Base-by-base conservation (phyloP, 768 basidiomycete species). In the Leucocoprinus leucothites region DNA sequence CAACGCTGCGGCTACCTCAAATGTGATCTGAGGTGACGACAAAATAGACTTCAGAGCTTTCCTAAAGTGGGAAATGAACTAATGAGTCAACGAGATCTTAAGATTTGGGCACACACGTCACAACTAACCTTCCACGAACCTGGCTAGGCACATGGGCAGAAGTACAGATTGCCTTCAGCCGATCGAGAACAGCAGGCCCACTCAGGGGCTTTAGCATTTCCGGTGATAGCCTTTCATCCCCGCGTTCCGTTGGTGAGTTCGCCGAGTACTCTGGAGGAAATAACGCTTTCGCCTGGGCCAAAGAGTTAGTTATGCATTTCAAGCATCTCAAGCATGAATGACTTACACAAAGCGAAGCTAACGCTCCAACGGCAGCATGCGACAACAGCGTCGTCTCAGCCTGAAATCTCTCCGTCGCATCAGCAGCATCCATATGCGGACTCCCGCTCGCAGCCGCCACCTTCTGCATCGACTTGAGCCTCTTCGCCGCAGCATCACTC, bases 281-380 rank as follows among this genome's bases (percentile, higher is more conserved):
- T 63, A 89, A 88, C 1, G 90, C 89, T 56, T 85, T 92, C 74
- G 82, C 82, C 93, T 96, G 64, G 18, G 54, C 40, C 9, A 2
- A 18, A 46, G 19, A 28, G 60, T 25, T 61, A 24, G 47, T 28
- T 2, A n/a, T 40, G 9, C 16, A 54, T n/a, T 28, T 45, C 19
- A n/a, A n/a, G 26, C 43, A 44, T 16, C 3, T 8, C 26, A 34
- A 2, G 31, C 35, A 11, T 34, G 19, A 35, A 21, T 25, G 14
- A 85, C 94, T 73, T 63, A 96, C 94, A 65, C 89, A 90, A 57
- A 96, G 79, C 8, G 91, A 83, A n/a, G 91, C 84, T 71, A 96
- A 73, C 2, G 94, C 91, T 36, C 91, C 87, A n/a, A 88, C 80
- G 16, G 94, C 87, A 14, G 94, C 91, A 62, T 85, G 77, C 0